Evolutionary conservation across 768 basidiomycete species (phyloP).

Genomic region (Xerocomellus chrysenteron): DNA sequence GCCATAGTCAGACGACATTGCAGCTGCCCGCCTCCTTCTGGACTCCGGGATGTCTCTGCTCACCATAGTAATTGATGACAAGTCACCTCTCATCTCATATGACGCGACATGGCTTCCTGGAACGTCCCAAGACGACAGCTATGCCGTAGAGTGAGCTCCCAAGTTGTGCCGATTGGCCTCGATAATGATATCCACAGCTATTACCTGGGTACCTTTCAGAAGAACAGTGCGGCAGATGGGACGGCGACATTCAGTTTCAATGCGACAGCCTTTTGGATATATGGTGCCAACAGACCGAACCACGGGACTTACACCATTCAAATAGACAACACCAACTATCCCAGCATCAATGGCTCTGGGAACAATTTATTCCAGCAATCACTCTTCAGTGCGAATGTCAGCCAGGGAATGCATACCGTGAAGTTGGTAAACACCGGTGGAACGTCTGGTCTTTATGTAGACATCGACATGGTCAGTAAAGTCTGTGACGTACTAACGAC

Average conservation of each 20-base stretch:
- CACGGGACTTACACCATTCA: slow-evolving; percentile 47
- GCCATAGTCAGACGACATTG: background rate
- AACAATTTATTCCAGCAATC: slow-evolving; percentile 37
- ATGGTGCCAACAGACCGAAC: slow-evolving; percentile 47
- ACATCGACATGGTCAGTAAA: slow-evolving; percentile 44
- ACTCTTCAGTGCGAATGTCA: slow-evolving; percentile 37
- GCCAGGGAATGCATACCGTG: slow-evolving; percentile 39
- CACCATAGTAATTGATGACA: slow-evolving; percentile 28
- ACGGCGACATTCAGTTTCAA: slow-evolving; percentile 46
- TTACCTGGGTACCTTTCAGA: slow-evolving; percentile 40
- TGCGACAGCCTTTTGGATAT: slow-evolving; percentile 48
- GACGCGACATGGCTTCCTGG: slow-evolving; percentile 26
- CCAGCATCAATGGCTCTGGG: slow-evolving; percentile 31
- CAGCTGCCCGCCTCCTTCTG: background rate
- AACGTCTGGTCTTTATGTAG: slow-evolving; percentile 36
- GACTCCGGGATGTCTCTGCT: slow-evolving; percentile 21
- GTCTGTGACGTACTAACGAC: background rate
- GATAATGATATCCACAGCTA: slow-evolving; percentile 28
- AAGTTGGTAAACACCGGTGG: slow-evolving; percentile 29
- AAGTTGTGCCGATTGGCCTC: background rate
- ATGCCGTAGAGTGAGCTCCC: slow-evolving; percentile 17
- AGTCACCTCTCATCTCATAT: slow-evolving; percentile 32
- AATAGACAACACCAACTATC: slow-evolving; percentile 36
- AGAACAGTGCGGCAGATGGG: slow-evolving; percentile 33
- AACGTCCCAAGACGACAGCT: slow-evolving; percentile 13